Conservation (phyloP, 495 filamentous ascomycete species). For the Xylaria intraflava region DNA sequence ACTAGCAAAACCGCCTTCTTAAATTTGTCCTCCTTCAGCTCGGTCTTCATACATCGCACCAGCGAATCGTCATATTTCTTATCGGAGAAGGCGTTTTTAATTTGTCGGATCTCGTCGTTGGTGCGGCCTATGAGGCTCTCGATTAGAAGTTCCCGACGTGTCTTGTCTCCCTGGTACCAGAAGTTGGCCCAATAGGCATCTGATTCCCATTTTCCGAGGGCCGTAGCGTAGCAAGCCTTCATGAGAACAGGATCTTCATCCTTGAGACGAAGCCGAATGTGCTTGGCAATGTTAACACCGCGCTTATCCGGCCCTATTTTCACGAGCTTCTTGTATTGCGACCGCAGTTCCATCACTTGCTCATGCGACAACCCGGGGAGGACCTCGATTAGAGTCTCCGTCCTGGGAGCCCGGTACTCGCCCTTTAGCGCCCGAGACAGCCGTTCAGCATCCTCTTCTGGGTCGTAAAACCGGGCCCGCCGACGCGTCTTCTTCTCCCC, state of each 20-base stretch:
- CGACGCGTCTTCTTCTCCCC: slow-evolving; percentile 39
- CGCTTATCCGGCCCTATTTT: slow-evolving; percentile 62
- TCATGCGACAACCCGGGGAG: slow-evolving; percentile 77
- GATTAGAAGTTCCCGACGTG: slow-evolving; percentile 79
- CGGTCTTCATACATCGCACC: slow-evolving; percentile 78
- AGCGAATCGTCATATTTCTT: slow-evolving; percentile 85
- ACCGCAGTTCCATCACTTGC: slow-evolving; percentile 73
- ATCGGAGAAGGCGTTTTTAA: slow-evolving; percentile 89
- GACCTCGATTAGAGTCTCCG: slow-evolving; percentile 69
- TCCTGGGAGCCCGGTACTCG: slow-evolving; percentile 56
- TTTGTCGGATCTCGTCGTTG: slow-evolving; percentile 78
- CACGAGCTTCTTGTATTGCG: slow-evolving; percentile 84
- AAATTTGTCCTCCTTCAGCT: slow-evolving; percentile 92
- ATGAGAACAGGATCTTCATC: slow-evolving; percentile 59
- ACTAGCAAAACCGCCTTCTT: slow-evolving; percentile 80
- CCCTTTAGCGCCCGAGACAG: slow-evolving; percentile 70
- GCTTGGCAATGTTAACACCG: slow-evolving; percentile 92
- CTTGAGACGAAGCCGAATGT: slow-evolving; percentile 77
- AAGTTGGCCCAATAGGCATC: slow-evolving; percentile 98
- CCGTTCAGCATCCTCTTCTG: slow-evolving; percentile 65
- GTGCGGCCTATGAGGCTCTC: slow-evolving; percentile 84
- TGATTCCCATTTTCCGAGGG: slow-evolving; percentile 84
- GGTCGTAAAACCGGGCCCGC: slow-evolving; percentile 67
- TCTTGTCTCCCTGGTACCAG: slow-evolving; percentile 90
- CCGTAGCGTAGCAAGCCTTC: slow-evolving; percentile 84